Evolutionary conservation across 768 basidiomycete species (phyloP).

Genomic region (Pilatotrama ljubarskyi): DNA sequence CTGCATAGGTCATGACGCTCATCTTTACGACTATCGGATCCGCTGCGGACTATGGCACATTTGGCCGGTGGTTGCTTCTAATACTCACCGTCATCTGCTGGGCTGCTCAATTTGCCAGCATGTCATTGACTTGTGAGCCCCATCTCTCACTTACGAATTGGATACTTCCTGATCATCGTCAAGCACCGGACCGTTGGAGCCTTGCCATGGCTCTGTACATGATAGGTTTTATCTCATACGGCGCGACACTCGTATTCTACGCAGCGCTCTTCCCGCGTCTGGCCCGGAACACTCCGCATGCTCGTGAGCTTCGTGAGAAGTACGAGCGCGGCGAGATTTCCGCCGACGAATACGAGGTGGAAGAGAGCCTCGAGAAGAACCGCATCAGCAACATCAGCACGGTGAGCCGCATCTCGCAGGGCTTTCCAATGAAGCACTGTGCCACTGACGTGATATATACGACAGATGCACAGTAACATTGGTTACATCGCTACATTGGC

Average conservation of each 20-base stretch:
- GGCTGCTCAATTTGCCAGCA: slow-evolving; percentile 77
- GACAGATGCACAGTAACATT: slow-evolving; percentile 67
- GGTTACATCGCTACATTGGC: slow-evolving; percentile 67
- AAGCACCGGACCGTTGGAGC: slow-evolving; percentile 66
- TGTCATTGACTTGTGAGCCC: slow-evolving; percentile 65
- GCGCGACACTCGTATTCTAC: slow-evolving; percentile 81
- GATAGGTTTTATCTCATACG: slow-evolving; percentile 76
- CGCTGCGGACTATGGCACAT: slow-evolving; percentile 71
- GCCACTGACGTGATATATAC: neutral
- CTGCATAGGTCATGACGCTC: slow-evolving; percentile 66
- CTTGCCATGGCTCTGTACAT: slow-evolving; percentile 78
- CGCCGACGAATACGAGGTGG: slow-evolving; percentile 64
- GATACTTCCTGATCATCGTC: neutral
- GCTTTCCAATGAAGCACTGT: no score
- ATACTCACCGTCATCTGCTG: slow-evolving; percentile 73
- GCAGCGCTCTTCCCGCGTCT: slow-evolving; percentile 78
- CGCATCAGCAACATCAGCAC: slow-evolving; percentile 83
- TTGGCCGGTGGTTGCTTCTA: slow-evolving; percentile 79
- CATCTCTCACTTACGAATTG: neutral
- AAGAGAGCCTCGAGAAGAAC: slow-evolving; percentile 83
- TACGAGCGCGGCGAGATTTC: slow-evolving; percentile 61
- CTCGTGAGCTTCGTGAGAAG: slow-evolving; percentile 53
- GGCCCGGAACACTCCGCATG: slow-evolving; percentile 71
- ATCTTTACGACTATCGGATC: slow-evolving; percentile 77
- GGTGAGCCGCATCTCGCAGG: no score